phyloP scores from a whole-genome alignment of 2,329 filamentous ascomycete genomes.

The Chaetothyriales sp. region DNA sequence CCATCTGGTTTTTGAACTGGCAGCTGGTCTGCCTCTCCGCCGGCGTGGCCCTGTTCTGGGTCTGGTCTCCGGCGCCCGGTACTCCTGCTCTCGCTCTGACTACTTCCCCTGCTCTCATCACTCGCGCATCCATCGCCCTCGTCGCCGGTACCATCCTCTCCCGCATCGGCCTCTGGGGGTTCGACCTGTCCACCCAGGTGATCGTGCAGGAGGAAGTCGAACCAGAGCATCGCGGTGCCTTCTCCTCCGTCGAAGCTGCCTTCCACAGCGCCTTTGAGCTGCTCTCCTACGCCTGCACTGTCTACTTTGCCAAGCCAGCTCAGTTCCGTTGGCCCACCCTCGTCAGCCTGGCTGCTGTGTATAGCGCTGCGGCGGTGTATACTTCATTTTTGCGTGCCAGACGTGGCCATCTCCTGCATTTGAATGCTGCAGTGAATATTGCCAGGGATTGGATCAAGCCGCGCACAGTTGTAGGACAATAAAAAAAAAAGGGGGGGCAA shows the following conservation, averaged over 20 bases:
- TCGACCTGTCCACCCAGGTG: slow-evolving; percentile 44
- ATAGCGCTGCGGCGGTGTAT: slow-evolving; percentile 27
- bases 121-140: background rate
- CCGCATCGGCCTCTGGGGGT: slow-evolving; percentile 46
- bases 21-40: slow-evolving; percentile 43
- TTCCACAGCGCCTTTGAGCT: slow-evolving; percentile 59
- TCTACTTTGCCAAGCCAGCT: slow-evolving; percentile 46
- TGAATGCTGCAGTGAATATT: background rate
- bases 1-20: slow-evolving; percentile 56
- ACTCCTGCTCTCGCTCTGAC: too few relatives aligned
- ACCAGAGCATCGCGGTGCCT: slow-evolving; percentile 44
- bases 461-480: background rate
- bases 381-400: slow-evolving; percentile 35
- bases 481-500: background rate
- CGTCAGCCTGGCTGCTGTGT: slow-evolving; percentile 42
- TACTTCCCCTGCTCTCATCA: too few relatives aligned
- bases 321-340: slow-evolving; percentile 50
- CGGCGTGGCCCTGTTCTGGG: slow-evolving; percentile 30
- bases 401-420: slow-evolving; percentile 46
- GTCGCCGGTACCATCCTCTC: slow-evolving; percentile 40
- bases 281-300: slow-evolving; percentile 49
- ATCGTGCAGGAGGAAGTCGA: slow-evolving; percentile 45
- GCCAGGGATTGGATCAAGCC: background rate
- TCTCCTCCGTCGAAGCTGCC: slow-evolving; percentile 53
- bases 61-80: background rate